Evolutionary conservation across 352 stramenopile species (phyloP).

Genomic region (Phytophthora sojae): DNA sequence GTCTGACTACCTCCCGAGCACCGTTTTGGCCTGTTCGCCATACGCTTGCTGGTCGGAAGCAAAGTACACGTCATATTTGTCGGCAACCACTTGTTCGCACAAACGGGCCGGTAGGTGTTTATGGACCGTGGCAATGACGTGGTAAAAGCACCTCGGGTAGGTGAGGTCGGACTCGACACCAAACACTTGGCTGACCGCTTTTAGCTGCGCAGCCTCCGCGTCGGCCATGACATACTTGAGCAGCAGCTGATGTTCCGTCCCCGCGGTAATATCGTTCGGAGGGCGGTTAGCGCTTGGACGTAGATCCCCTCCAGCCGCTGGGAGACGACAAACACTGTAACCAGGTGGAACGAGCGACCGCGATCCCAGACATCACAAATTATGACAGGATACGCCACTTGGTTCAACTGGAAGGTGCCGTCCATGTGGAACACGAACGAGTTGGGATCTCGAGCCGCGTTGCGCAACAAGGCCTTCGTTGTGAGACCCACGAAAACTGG

Average conservation of each 20-base stretch:
- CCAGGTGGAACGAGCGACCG: slow-evolving; percentile 1
- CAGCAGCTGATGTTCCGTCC: neutral
- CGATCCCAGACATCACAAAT: slow-evolving; percentile 12
- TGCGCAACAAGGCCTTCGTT: neutral
- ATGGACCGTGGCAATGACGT: slow-evolving; percentile 16
- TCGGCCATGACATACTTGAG: slow-evolving; percentile 21
- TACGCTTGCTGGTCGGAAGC: neutral
- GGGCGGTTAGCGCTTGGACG: neutral
- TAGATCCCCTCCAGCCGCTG: neutral
- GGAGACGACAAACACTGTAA: slow-evolving; percentile 21
- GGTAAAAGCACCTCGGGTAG: slow-evolving; percentile 31
- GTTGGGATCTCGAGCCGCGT: neutral
- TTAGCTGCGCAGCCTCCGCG: slow-evolving; percentile 14
- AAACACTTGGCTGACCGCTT: slow-evolving; percentile 9
- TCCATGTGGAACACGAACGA: slow-evolving; percentile 25
- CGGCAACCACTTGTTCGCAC: slow-evolving; percentile 5
- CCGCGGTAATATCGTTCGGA: neutral
- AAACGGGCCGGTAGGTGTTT: neutral
- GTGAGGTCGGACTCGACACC: neutral
- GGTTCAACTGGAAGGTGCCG: slow-evolving; percentile 28
- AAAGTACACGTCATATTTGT: slow-evolving; percentile 27
- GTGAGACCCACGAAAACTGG: neutral
- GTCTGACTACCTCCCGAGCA: neutral
- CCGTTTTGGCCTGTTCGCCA: neutral
- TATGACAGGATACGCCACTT: slow-evolving; percentile 14